Evolutionary conservation across 805 yeast genomes (phyloP).

Genomic region (Tetrapisispora arboricola): DNA sequence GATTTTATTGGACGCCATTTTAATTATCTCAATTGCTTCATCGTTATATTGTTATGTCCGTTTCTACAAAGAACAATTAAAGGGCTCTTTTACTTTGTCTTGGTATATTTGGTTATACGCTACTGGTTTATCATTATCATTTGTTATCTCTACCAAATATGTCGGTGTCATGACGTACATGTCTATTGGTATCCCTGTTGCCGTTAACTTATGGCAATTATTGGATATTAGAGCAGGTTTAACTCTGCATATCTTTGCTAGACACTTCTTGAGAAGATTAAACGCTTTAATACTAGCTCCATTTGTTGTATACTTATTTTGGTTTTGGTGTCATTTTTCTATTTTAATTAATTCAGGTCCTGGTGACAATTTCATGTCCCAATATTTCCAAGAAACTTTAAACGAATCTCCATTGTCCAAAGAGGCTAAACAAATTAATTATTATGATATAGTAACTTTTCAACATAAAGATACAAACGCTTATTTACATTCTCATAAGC

Average conservation of each 20-base stretch:
- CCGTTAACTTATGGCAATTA: conserved; percentile 78
- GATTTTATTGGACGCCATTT: conserved; percentile 84
- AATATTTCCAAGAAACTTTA: conserved; percentile 87
- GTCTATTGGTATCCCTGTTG: conserved; percentile 79
- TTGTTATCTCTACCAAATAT: conserved; percentile 91
- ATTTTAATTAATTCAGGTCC: conserved; percentile 83
- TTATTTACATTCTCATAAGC: conserved; percentile 71
- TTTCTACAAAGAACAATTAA: conserved; percentile 60
- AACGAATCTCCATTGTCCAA: conserved; percentile 71
- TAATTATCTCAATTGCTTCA: conserved; percentile 72
- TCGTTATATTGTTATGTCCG: conserved; percentile 70
- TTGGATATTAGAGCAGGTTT: conserved; percentile 64
- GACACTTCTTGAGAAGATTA: conserved; percentile 70
- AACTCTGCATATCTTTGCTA: conserved; percentile 41
- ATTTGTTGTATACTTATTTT: conserved; percentile 65
- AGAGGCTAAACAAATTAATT: conserved; percentile 63
- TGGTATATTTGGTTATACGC: conserved; percentile 87
- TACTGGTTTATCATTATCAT: conserved; percentile 80
- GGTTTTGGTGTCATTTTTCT: conserved; percentile 89
- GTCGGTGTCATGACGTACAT: conserved; percentile 90
- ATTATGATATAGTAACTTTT: conserved; percentile 64
- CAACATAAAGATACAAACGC: conserved; percentile 74
- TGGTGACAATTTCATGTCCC: conserved; percentile 91
- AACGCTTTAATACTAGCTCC: conserved; percentile 70
- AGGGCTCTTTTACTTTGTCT: conserved; percentile 47